Conservation (phyloP, 208 protist genomes). For the Wallacemonas sp. region DNA sequence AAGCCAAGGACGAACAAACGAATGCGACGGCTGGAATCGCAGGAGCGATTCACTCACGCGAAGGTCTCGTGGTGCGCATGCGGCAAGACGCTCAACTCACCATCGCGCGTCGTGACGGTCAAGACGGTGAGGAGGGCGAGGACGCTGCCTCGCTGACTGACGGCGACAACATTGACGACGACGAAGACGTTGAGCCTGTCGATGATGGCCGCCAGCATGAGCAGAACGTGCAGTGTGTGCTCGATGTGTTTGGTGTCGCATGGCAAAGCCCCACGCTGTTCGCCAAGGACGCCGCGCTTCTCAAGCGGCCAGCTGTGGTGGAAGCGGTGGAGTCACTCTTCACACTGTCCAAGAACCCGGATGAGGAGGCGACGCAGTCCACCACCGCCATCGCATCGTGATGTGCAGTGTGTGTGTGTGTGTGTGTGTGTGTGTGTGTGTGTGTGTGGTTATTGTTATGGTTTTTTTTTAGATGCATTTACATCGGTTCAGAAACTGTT, state of each 20-base stretch:
- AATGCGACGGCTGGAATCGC: too few relatives aligned
- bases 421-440: too few relatives aligned
- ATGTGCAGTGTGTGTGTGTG: too few relatives aligned
- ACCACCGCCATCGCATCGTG: too few relatives aligned
- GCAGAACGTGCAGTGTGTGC: conserved; percentile 68
- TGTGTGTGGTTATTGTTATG: too few relatives aligned
- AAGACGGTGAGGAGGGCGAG: too few relatives aligned
- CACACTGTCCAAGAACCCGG: too few relatives aligned
- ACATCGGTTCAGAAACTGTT: too few relatives aligned
- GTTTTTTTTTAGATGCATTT: too few relatives aligned
- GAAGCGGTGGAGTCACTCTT: conserved; percentile 1
- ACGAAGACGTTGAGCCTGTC: conserved; percentile 23
- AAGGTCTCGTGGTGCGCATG: not conserved
- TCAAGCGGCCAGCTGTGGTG: not conserved
- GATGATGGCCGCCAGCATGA: conserved; percentile 61
- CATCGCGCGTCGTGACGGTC: too few relatives aligned
- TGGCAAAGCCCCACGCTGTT: conserved; percentile 28
- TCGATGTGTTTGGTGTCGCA: conserved; percentile 52
- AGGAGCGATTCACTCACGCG: not conserved
- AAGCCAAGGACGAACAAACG: not conserved
- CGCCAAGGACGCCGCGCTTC: not conserved
- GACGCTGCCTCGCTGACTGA: too few relatives aligned
- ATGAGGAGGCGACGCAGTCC: too few relatives aligned
- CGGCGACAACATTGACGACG: not conserved
- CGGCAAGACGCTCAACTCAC: not conserved